Evolutionary conservation across 495 filamentous ascomycete genomes (phyloP), one percentile per base, ranked within the genome.

Genomic region (Aspergillus diversus): DNA sequence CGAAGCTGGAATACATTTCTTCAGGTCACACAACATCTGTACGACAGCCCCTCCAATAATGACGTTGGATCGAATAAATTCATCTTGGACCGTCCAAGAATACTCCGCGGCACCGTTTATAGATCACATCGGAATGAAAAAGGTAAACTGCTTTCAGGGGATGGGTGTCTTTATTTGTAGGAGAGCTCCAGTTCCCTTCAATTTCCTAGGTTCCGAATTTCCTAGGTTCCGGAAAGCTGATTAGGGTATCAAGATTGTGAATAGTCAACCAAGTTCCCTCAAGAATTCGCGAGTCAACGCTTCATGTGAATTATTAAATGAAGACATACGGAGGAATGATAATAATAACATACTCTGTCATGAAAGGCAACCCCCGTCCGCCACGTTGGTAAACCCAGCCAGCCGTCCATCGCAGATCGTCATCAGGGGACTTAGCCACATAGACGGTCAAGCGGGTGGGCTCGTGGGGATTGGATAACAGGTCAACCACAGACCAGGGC

Each of bases 401-500:
- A 54, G 57, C 46, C 64, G 59, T 50, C 59, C 42, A 57, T 27
- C 61, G 69, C 57, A 68, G 69, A 71, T 71, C 69, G 49, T 69
- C 64, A 69, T 69, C 64, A 67, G 56, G 58, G 62, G 65, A 55
- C 58, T 53, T 27, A 31, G 42, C 63, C 54, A 57, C 39, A 17
- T 32, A 37, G 16, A 48, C 17, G 43, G 27, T 17, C 9, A 13
- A 35, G 7, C 32, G 55, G 55, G 60, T 65, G 47, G 64, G 64
- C 63, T 64, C 55, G 62, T 66, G 64, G 64, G 62, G 56, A 65
- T 27, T n/a, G n/a, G n/a, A n/a, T n/a, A n/a, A n/a, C n/a, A 27
- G 21, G 21, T 27, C 21, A 27, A 27, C 21, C 21, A 27, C 21
- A 59, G 33, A 63, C 55, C 59, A 49, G 27, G 17, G 33, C 35